These are phyloP conservation scores for Erodium chrysanthum DNA, from an alignment of 441 rosid genomes.

Conservation along the genomic window DNA sequence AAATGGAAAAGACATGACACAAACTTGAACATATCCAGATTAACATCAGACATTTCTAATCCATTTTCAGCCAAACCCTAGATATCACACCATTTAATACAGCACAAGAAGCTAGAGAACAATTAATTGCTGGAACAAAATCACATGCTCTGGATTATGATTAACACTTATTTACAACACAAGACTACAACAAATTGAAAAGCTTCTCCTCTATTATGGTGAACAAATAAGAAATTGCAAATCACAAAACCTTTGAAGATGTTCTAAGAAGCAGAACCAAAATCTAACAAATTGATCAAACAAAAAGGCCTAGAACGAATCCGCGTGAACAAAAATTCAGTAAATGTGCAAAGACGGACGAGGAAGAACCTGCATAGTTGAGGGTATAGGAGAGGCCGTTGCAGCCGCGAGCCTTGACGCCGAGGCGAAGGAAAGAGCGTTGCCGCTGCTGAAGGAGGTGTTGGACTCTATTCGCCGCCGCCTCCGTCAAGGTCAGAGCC, in stretches of 20 bases:
- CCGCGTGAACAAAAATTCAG: not conserved
- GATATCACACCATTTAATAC: not conserved
- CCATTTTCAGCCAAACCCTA: not conserved
- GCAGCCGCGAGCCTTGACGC: conserved; percentile 28
- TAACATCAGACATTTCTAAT: not conserved
- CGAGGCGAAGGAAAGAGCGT: conserved; percentile 24
- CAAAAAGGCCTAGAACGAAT: too few relatives aligned
- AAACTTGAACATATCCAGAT: not conserved
- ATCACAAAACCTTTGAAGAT: not conserved
- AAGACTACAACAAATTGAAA: not conserved
- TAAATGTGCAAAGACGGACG: not conserved
- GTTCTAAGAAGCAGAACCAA: not conserved
- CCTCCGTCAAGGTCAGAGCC: conserved; percentile 16
- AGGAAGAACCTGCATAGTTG: conserved; percentile 17
- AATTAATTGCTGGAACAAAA: not conserved
- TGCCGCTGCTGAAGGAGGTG: conserved; percentile 23
- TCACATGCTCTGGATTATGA: not conserved
- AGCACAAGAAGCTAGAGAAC: not conserved
- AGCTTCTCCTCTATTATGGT: not conserved
- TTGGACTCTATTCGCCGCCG: conserved; percentile 19
- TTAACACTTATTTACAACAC: not conserved
- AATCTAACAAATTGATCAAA: not conserved
- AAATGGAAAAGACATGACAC: not conserved
- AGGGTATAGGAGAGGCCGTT: conserved; percentile 26
- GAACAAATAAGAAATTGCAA: not conserved